Conservation (phyloP, 108 stramenopile species). For the Asterionellopsis glacialis region DNA sequence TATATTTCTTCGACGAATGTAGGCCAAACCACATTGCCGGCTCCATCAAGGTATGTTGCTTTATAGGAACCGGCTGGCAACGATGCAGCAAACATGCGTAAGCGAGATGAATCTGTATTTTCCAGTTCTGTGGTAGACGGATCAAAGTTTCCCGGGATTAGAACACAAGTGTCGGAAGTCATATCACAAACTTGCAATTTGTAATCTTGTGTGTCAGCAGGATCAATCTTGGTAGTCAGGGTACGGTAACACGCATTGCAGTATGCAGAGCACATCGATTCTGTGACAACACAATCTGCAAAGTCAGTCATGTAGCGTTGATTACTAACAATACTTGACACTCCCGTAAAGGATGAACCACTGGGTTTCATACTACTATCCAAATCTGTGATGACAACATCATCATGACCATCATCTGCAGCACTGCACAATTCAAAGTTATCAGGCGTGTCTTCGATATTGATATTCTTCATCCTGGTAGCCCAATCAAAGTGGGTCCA, state of each 20-base stretch:
- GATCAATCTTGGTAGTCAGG: slow-evolving; percentile 26
- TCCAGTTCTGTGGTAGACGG: neutral
- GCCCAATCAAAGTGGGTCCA: slow-evolving; percentile 1
- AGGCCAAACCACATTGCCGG: slow-evolving; percentile 31
- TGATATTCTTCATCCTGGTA: slow-evolving; percentile 3
- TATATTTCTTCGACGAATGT: slow-evolving; percentile 33
- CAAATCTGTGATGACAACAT: slow-evolving; percentile 2
- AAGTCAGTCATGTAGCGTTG: slow-evolving; percentile 5
- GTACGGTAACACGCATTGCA: slow-evolving; percentile 36
- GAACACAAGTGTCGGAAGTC: neutral
- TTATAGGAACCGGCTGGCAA: slow-evolving; percentile 34
- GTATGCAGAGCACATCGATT: slow-evolving; percentile 8
- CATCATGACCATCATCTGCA: neutral
- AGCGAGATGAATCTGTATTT: slow-evolving; percentile 8
- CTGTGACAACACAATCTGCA: neutral
- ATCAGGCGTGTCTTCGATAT: neutral
- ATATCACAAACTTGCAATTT: slow-evolving; percentile 16
- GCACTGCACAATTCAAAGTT: slow-evolving; percentile 8
- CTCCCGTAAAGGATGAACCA: slow-evolving; percentile 1
- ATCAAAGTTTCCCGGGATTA: neutral
- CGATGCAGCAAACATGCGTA: slow-evolving; percentile 28
- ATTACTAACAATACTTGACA: slow-evolving; percentile 7
- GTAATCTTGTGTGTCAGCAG: slow-evolving; percentile 27
- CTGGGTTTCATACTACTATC: slow-evolving; percentile 10
- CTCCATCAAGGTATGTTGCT: slow-evolving; percentile 26